Evolutionary conservation across 768 basidiomycete species (phyloP), one percentile per base, ranked within the genome.

Genomic region (Suillus subluteus): DNA sequence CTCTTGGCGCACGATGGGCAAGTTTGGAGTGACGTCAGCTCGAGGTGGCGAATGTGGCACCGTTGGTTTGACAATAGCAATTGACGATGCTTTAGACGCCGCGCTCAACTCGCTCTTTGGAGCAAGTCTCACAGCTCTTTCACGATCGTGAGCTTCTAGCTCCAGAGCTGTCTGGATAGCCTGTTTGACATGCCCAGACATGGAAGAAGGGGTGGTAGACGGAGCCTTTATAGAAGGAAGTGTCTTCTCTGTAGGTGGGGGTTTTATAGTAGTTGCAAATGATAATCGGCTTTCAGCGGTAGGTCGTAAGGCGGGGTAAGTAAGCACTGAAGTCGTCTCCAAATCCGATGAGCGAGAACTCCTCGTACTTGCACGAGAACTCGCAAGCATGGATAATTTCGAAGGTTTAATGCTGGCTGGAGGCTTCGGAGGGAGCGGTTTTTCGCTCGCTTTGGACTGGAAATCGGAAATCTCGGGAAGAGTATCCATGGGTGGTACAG

Each of bases 301-400:
- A n/a, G 91, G 92, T 21, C 91, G 88, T 67, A 92, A 81, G 21
- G 73, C 82, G 30, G 91, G 89, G 72, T 89, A 93, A 1, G 92
- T 92, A 70, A 88, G 85, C n/a, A 90, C 82, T 32, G 91, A 88
- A 4, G 86, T 87, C 0, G 86, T 79, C 41, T 85, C 80, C 52
- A 86, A 66, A 66, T 84, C 85, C 3, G 84, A 86, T 30, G 87
- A 86, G 59, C 83, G 79, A 30, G 89, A 87, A 70, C 84, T 87
- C 55, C 81, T 73, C 37, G 82, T 82, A 64, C 85, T 86, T 3
- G 87, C 83, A 65, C 88, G 81, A 11, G 89, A 90, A 70, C 84
- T 89, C 13, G 91, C 91, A 23, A 93, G 78, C 66, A 83, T 82
- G 2, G 90, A 88, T 46, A 94, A 78, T 71, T 91, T 93, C 9